Percentiles rank a stretch among this genome's conserved stretches.
These are phyloP conservation scores for Pelargonium australe DNA, from an alignment of 441 rosid genomes.

Conservation along the genomic window DNA sequence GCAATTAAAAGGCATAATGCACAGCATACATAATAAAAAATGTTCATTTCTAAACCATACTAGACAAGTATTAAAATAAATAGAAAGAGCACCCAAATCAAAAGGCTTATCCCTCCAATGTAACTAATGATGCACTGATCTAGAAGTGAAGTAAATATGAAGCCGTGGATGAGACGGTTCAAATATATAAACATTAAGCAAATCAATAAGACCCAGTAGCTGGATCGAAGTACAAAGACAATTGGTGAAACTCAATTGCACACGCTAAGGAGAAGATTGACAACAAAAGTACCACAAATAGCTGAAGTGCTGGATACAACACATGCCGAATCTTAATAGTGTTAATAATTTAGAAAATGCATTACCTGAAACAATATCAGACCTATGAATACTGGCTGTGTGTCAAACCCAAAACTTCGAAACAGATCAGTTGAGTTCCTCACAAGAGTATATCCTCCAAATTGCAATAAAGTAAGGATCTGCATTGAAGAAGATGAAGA, in stretches of 20 bases:
- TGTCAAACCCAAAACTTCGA: slow-evolving; percentile 87
- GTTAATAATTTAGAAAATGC: background rate
- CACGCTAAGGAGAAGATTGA: no score
- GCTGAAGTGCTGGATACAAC: background rate
- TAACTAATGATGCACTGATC: background rate
- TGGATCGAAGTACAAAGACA: no score
- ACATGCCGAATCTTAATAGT: background rate
- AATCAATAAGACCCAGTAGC: no score
- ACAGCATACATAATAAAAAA: no score
- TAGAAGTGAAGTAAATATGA: background rate
- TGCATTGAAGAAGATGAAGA: slow-evolving; percentile 27
- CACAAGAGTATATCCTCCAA: slow-evolving; percentile 96
- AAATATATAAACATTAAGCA: background rate
- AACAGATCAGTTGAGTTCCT: slow-evolving; percentile 90
- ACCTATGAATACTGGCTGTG: slow-evolving; percentile 95
- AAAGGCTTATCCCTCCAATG: no score
- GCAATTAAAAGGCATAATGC: no score
- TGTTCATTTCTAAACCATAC: no score
- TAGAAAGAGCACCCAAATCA: no score
- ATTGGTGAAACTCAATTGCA: no score
- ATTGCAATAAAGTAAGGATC: slow-evolving; percentile 83
- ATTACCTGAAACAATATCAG: slow-evolving; percentile 90
- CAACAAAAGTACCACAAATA: background rate
- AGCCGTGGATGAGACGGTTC: background rate
- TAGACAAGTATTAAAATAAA: no score